Evolutionary conservation across 352 stramenopile species (phyloP), one percentile per base, ranked within the genome.

Genomic region (Globisporangium canariense): DNA sequence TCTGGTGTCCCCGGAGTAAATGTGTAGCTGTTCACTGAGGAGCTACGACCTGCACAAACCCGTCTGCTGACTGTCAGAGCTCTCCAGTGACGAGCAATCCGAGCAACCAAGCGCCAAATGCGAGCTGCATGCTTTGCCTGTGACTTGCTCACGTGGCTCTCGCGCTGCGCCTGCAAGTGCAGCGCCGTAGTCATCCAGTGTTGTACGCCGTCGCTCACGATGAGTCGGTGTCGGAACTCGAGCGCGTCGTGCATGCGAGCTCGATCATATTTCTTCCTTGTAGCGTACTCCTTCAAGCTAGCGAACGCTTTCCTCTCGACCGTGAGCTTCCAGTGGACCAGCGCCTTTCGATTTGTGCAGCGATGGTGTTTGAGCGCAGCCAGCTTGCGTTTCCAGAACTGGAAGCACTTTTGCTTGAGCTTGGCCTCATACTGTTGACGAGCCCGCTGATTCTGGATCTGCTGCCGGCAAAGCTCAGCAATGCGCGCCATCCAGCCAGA

Each of bases 311-410:
- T 64, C 10, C 36, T 65, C 53, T 70, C 49, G 30, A 69, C n/a
- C 8, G 66, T 41, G 22, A 69, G 49, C 55, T 71, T 71, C 66
- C 66, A 71, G 32, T 71, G 66, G 4, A 65, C 38, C 30, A 71
- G 47, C 28, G 62, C 66, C 16, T 14, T 8, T 1, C 45, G 52
- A 38, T 65, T 70, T n/a, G 69, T 56, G 2, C 47, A 55, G 16
- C 66, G 54, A 30, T 55, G n/a, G 13, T 60, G 32, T 14, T 47
- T 36, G 7, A 30, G 41, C 2, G 20, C 65, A 2, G 20, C 60
- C 11, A 47, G 34, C 22, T 69, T 69, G 13, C n/a, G 28, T 11
- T 45, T 54, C 64, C 64, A 69, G 9, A 50, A 52, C 11, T 40
- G 22, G 40, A 65, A 65, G 8, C 47, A 52, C 22, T 65, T 65